phyloP scores from a whole-genome alignment of 805 yeast species.

The Metschnikowia reukaufii region DNA sequence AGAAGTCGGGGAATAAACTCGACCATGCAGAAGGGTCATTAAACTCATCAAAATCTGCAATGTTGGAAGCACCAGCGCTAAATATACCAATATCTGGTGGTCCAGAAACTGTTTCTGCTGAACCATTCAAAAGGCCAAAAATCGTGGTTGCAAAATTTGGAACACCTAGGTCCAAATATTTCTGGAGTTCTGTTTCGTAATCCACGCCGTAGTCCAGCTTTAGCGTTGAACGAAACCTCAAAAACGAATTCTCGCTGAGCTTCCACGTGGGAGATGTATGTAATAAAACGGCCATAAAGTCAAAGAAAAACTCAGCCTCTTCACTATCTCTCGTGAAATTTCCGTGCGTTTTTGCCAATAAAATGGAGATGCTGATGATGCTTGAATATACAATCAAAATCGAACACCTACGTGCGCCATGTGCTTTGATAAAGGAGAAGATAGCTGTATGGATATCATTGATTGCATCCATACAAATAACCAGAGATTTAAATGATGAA shows the following conservation, averaged over 20 bases:
- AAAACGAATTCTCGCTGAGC: constrained; percentile 12
- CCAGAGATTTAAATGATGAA: constrained; percentile 1
- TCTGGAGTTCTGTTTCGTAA: constrained; percentile 7
- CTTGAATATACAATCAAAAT: constrained; percentile 16
- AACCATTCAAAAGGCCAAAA: background rate
- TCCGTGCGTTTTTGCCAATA: constrained; percentile 3
- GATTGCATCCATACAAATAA: constrained; percentile 11
- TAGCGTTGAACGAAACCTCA: constrained; percentile 9
- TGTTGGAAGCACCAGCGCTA: background rate
- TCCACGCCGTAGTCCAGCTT: constrained; percentile 6
- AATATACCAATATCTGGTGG: background rate
- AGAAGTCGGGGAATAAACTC: constrained; percentile 12
- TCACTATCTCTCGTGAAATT: background rate
- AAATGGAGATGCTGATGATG: constrained; percentile 13
- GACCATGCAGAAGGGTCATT: constrained; percentile 13
- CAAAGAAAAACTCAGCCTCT: constrained; percentile 9
- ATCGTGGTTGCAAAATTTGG: background rate
- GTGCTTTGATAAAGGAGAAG: constrained; percentile 9
- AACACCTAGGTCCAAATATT: background rate
- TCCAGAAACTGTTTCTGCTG: background rate
- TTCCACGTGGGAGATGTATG: constrained; percentile 13
- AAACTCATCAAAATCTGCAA: constrained; percentile 4
- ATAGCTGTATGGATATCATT: constrained; percentile 11
- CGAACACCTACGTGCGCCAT: constrained; percentile 13
- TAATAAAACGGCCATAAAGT: constrained; percentile 15